These are phyloP conservation scores for Carallia pectinifolia DNA, from an alignment of 345 rosid genomes.

Conservation along the genomic window DNA sequence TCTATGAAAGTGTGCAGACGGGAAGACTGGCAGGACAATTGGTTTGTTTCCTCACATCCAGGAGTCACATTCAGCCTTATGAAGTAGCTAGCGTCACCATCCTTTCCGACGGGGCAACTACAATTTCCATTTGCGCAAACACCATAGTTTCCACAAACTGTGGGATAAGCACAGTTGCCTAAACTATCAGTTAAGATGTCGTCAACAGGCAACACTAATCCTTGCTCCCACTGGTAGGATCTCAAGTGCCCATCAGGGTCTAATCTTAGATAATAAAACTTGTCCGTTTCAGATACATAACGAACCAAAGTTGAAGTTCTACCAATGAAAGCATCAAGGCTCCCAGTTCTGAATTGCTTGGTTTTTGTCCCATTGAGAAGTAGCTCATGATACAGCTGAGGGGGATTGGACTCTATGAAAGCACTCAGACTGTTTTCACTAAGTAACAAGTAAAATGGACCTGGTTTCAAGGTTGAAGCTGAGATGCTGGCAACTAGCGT, in stretches of 20 bases:
- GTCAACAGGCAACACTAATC: not conserved
- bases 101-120: slow-evolving; percentile 12
- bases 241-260: slow-evolving; percentile 25
- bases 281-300: not conserved
- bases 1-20: slow-evolving; percentile 1
- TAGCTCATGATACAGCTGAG: not conserved
- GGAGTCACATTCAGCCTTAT: not conserved
- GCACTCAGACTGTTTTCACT: not conserved
- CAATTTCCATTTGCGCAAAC: slow-evolving; percentile 21
- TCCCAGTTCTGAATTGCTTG: slow-evolving; percentile 2
- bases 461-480: slow-evolving; percentile 1
- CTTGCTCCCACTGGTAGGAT: slow-evolving; percentile 8
- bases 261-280: slow-evolving; percentile 14
- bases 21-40: slow-evolving; percentile 14
- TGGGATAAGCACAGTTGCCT: slow-evolving; percentile 16
- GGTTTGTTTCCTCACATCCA: slow-evolving; percentile 8
- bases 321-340: not conserved
- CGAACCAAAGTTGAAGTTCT: not conserved
- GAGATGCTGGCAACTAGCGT: not conserved
- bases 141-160: slow-evolving; percentile 24
- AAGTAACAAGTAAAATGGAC: not conserved
- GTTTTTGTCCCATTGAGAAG: not conserved
- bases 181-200: slow-evolving; percentile 10
- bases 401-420: not conserved
- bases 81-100: slow-evolving; percentile 1